Base-by-base conservation (phyloP, 139 green algal genomes). In the Pleodorina starrii region DNA sequence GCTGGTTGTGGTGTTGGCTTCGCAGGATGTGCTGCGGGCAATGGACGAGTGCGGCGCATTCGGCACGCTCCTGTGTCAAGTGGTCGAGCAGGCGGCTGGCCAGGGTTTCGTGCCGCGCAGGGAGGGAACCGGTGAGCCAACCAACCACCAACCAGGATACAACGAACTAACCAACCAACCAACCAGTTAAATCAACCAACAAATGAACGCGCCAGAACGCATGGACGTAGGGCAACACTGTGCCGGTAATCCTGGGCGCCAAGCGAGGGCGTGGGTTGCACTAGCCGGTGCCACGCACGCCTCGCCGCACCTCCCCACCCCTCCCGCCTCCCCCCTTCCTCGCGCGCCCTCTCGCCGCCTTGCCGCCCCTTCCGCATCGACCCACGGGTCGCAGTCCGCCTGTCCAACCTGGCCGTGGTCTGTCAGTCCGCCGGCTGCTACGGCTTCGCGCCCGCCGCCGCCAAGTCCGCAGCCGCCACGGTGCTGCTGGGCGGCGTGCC, bases 351-450 rank as follows among this genome's bases (percentile, higher is more conserved):
- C 69, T 12, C 69, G 4, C 69, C 38, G 21, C 35, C 32, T 11
- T 25, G 48, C 36, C 69, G 7, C 6, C 69, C n/a, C 10, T 42
- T 36, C 32, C 27, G 16, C 63, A 17, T 23, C 35, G 11, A 36
- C 63, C n/a, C 63, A 42, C 69, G 90, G 90, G 68, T 25, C 77
- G 90, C 9, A 32, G n/a, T n/a, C n/a, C n/a, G n/a, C n/a, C n/a
- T 76, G 5, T 81, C 69, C 78, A 92, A 92, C 78, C 38, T 92
- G 90, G 81, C 85, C 35, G 21, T 92, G 50, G 54, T 73, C 21
- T 40, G 43, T 25, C 90, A 92, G 32, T 85, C 63, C 43, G 72
- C 73, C n/a, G 77, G 84, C 59, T 79, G 51, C 19, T 25, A 66
- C 32, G 79, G 51, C 11, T 54, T 88, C 25, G 48, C 54, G 14